Evolutionary conservation across 371 early-diverging fungal genomes (phyloP), one percentile per base, ranked within the genome.

Genomic region (Rhizopus sp.): DNA sequence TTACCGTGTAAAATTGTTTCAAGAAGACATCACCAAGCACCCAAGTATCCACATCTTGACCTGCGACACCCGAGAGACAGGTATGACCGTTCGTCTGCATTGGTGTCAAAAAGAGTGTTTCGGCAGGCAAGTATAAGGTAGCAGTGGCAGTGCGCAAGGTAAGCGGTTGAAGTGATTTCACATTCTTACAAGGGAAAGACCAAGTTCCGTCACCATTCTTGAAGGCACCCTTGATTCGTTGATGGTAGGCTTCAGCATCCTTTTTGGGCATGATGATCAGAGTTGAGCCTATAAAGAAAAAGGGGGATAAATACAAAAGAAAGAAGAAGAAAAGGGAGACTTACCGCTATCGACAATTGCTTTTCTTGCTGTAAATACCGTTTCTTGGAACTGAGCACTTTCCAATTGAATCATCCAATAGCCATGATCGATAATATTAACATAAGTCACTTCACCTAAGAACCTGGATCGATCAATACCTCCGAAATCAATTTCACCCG

Each of bases 21-120:
- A 92, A 63, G 71, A 91, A 90, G 0, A 89, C 87, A 69, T 92
- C 91, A 1, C 92, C 92, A 9, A 92, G 77, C 46, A 92, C 86
- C 92, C 91, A 92, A 4, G 77, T 66, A 7, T 79, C 62, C 34
- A 66, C 68, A 2, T 60, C 47, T 57, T 81, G 80, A 0, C 79
- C 83, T 2, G 83, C 73, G 35, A 85, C 69, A 10, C 92, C 91
- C 5, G 88, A 88, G 51, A 92, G 73, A 55, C 93, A 92, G 49
- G 68, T 60, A 7, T 46, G 60, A 16, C 70, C 72, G 29, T 66
- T 63, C 3, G 71, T 52, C 13, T 68, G 67, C 33, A 75, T 62
- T 2, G 78, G 78, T 31, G 71, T 66, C 48, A 93, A 66, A 12
- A 88, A 72, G 52, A 91, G 88, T 30, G 86, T 79, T 5, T 76